Conservation (phyloP, 768 basidiomycete genomes). For the Boletales sp. region DNA sequence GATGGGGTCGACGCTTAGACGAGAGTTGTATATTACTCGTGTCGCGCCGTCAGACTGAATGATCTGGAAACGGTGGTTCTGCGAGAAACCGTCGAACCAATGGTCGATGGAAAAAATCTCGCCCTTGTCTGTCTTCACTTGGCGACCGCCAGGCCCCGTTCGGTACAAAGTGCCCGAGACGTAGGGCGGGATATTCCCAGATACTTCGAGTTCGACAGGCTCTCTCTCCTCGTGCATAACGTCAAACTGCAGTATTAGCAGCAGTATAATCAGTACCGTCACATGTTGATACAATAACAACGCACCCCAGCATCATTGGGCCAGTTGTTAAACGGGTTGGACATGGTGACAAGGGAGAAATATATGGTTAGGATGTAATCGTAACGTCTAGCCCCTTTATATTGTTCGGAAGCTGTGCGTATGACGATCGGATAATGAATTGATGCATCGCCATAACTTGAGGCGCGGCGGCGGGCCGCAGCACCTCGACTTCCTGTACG, state of each 20-base stretch:
- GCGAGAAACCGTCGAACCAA: slow-evolving; percentile 41
- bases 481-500: too few relatives aligned
- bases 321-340: slow-evolving; percentile 29
- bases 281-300: neutral
- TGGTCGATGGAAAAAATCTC: slow-evolving; percentile 29
- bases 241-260: slow-evolving; percentile 19
- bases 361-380: too few relatives aligned
- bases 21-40: slow-evolving; percentile 34
- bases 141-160: slow-evolving; percentile 36
- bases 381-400: neutral
- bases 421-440: too few relatives aligned
- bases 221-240: slow-evolving; percentile 25
- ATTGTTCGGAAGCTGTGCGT: too few relatives aligned
- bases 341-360: slow-evolving; percentile 5
- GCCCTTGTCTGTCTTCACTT: slow-evolving; percentile 21
- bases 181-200: slow-evolving; percentile 32
- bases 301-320: slow-evolving; percentile 29
- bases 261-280: neutral
- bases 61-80: slow-evolving; percentile 40
- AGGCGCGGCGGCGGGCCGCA: too few relatives aligned
- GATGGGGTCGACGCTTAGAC: slow-evolving; percentile 26
- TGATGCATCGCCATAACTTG: too few relatives aligned
- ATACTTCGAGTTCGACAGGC: slow-evolving; percentile 25
- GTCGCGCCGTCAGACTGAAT: slow-evolving; percentile 17
- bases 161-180: slow-evolving; percentile 36